These are phyloP conservation scores for Pelargonium myrrhifolium DNA, from an alignment of 441 rosid species.

Conservation along the genomic window DNA sequence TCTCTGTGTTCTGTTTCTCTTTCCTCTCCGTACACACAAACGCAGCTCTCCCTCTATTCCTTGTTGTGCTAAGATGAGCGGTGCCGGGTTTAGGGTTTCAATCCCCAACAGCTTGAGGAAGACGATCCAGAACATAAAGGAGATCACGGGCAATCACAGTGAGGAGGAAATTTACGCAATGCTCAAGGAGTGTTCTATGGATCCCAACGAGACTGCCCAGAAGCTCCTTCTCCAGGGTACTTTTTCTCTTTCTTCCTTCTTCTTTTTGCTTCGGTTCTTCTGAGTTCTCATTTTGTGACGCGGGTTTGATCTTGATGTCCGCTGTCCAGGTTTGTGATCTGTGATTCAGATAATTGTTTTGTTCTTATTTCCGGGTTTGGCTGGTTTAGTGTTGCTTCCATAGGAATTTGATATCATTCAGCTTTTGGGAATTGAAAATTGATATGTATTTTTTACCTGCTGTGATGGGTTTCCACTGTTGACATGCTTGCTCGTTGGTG, in stretches of 20 bases:
- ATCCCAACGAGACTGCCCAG: slow-evolving; percentile 81
- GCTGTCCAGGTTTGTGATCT: slow-evolving; percentile 22
- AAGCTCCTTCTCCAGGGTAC: slow-evolving; percentile 66
- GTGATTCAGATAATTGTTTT: slow-evolving; percentile 8
- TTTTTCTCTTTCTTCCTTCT: slow-evolving; percentile 7
- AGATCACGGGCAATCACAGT: slow-evolving; percentile 67
- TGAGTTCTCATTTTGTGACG: background rate
- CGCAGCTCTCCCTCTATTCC: background rate
- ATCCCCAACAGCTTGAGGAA: slow-evolving; percentile 47
- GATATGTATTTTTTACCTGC: slow-evolving; percentile 23
- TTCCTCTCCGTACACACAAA: background rate
- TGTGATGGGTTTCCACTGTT: slow-evolving; percentile 13
- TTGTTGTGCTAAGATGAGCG: slow-evolving; percentile 47
- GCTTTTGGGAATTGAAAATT: slow-evolving; percentile 1
- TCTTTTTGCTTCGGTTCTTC: background rate
- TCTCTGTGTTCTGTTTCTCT: background rate
- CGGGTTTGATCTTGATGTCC: slow-evolving; percentile 16
- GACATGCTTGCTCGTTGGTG: background rate
- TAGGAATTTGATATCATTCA: slow-evolving; percentile 27
- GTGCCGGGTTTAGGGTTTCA: slow-evolving; percentile 71
- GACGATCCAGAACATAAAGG: slow-evolving; percentile 67
- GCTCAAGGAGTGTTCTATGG: slow-evolving; percentile 84
- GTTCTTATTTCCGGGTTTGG: slow-evolving; percentile 15
- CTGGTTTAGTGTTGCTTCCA: slow-evolving; percentile 16
- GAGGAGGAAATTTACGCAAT: slow-evolving; percentile 92